These are phyloP conservation scores for Picea glauca DNA, from an alignment of 75 land plant genomes.

Conservation along the genomic window DNA sequence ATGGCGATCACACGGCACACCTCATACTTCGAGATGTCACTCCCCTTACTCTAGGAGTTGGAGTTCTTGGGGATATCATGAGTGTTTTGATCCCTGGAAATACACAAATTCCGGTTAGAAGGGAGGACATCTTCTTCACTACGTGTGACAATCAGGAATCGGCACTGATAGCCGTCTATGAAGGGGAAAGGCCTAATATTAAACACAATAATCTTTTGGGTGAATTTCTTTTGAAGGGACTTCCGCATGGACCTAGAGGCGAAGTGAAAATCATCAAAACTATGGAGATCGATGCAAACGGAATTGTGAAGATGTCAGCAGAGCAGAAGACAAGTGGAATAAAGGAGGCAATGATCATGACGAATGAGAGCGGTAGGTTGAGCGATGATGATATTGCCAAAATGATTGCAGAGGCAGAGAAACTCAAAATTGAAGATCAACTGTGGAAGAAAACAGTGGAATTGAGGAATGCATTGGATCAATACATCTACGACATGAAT, in stretches of 20 bases:
- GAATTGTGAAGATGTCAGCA: constrained; percentile 25
- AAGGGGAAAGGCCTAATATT: constrained; percentile 14
- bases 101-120: constrained; percentile 10
- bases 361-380: too few relatives aligned
- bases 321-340: too few relatives aligned
- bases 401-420: too few relatives aligned
- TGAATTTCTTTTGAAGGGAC: constrained; percentile 20
- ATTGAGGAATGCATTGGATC: too few relatives aligned
- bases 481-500: too few relatives aligned
- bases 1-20: constrained; percentile 16
- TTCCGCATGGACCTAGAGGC: constrained; percentile 22
- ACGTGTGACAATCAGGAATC: background rate
- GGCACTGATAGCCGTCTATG: constrained; percentile 17
- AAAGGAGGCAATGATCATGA: too few relatives aligned
- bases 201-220: constrained; percentile 26
- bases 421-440: too few relatives aligned
- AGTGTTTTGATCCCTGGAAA: constrained; percentile 24
- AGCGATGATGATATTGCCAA: too few relatives aligned
- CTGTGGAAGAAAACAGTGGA: too few relatives aligned
- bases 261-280: background rate
- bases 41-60: constrained; percentile 26
- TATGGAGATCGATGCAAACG: constrained; percentile 6
- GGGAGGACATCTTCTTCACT: fast-evolving
- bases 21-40: constrained; percentile 20
- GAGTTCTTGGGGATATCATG: constrained; percentile 25